These are phyloP conservation scores for Scedosporium apiospermum DNA, from an alignment of 2,329 filamentous ascomycete species.

Conservation along the genomic window DNA sequence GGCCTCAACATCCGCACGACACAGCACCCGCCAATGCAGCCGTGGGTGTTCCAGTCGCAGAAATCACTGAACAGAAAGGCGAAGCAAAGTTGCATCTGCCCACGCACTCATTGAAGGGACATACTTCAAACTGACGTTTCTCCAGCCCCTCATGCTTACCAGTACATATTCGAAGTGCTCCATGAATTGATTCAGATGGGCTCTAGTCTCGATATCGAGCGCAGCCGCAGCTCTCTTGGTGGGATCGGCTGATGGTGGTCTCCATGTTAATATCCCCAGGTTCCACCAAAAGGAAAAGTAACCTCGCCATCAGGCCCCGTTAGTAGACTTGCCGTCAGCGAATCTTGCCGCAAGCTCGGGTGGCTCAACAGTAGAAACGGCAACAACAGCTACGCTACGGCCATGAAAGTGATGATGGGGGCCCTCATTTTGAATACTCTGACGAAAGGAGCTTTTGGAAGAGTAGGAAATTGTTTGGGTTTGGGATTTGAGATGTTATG, in stretches of 20 bases:
- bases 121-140: neutral
- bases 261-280: neutral
- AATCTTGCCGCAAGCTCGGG: neutral
- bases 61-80: neutral
- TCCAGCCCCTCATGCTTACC: neutral
- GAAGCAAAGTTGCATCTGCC: neutral
- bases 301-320: neutral
- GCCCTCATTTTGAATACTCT: neutral
- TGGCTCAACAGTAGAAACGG: neutral
- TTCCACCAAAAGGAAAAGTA: no score
- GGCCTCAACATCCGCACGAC: neutral
- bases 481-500: no score
- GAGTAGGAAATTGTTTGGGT: no score
- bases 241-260: neutral
- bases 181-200: neutral
- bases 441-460: no score
- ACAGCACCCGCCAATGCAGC: neutral
- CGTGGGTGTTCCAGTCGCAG: neutral
- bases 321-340: neutral
- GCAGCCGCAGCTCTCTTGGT: neutral
- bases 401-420: neutral
- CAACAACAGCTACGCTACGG: neutral
- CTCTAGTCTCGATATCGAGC: neutral
- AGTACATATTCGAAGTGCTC: neutral
- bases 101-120: neutral